Conservation (phyloP, 192 early-diverging fungal species). For the Radiomyces spectabilis region DNA sequence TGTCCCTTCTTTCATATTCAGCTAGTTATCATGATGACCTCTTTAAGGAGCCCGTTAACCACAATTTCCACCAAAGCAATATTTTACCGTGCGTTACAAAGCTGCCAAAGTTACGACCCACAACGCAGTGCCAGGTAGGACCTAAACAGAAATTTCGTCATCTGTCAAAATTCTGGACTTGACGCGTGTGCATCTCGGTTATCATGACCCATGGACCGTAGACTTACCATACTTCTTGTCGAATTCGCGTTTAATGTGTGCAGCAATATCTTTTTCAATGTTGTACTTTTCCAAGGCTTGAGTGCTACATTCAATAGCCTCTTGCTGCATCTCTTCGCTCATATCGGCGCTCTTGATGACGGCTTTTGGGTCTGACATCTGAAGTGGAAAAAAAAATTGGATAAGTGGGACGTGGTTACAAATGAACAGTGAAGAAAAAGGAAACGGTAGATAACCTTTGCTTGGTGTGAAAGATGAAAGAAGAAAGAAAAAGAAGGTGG, state of each 20-base stretch:
- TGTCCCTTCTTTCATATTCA: not conserved
- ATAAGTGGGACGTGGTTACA: too few relatives aligned
- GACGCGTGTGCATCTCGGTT: too few relatives aligned
- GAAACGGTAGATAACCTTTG: too few relatives aligned
- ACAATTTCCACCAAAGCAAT: constrained; percentile 1
- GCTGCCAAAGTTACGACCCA: constrained; percentile 98
- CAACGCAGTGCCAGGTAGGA: constrained; percentile 97
- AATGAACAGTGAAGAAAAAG: too few relatives aligned
- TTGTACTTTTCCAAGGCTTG: constrained; percentile 88
- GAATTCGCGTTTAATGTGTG: constrained; percentile 96
- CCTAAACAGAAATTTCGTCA: constrained; percentile 26
- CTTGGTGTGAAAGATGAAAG: too few relatives aligned
- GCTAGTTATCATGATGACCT: not conserved
- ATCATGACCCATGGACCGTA: too few relatives aligned
- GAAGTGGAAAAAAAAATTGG: not conserved
- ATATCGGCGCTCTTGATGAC: constrained; percentile 98
- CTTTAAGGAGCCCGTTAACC: too few relatives aligned
- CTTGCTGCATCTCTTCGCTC: constrained; percentile 93
- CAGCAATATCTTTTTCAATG: constrained; percentile 98
- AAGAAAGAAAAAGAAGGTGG: too few relatives aligned
- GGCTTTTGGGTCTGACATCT: constrained; percentile 75
- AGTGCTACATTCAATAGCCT: constrained; percentile 81
- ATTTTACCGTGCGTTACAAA: constrained; percentile 93
- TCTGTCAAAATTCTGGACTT: not conserved
- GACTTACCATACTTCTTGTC: constrained; percentile 84